Evolutionary conservation across 2,329 filamentous ascomycete species (phyloP).

Genomic region (Rugonectria rugulosa): DNA sequence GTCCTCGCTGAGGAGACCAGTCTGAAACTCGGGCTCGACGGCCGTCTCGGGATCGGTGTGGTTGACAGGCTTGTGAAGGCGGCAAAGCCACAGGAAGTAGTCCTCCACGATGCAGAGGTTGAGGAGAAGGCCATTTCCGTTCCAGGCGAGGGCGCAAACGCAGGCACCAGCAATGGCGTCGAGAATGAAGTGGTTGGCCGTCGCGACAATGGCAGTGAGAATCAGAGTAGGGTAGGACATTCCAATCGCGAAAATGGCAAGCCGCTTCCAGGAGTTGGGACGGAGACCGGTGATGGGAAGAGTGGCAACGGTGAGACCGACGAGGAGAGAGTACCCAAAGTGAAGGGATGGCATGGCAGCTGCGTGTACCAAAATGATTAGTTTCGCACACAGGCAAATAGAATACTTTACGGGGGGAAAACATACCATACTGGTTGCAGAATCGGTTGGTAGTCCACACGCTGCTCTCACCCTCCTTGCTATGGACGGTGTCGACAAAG

Average conservation of each 20-base stretch:
- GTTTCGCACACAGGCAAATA: background rate
- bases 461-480: constrained; percentile 60
- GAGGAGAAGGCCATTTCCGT: constrained; percentile 60
- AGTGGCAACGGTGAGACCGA: constrained; percentile 73
- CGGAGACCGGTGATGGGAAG: constrained; percentile 67
- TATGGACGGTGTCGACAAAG: constrained; percentile 69
- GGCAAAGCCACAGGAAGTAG: constrained; percentile 68
- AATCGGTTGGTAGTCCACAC: constrained; percentile 68
- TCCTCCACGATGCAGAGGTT: constrained; percentile 73
- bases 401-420: background rate
- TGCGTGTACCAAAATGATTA: constrained; percentile 40
- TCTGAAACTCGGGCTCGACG: constrained; percentile 44
- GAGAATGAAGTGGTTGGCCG: constrained; percentile 76
- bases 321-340: constrained; percentile 77
- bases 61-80: constrained; percentile 70
- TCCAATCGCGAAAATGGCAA: constrained; percentile 55
- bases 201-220: constrained; percentile 72
- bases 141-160: constrained; percentile 72
- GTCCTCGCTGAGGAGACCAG: constrained; percentile 30
- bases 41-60: constrained; percentile 47
- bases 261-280: constrained; percentile 58
- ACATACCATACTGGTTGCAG: constrained; percentile 76
- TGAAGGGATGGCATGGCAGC: constrained; percentile 79
- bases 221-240: constrained; percentile 71
- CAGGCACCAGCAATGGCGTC: constrained; percentile 73